Base-by-base conservation (phyloP, 2,329 filamentous ascomycete genomes). In the Cercospora sesami region DNA sequence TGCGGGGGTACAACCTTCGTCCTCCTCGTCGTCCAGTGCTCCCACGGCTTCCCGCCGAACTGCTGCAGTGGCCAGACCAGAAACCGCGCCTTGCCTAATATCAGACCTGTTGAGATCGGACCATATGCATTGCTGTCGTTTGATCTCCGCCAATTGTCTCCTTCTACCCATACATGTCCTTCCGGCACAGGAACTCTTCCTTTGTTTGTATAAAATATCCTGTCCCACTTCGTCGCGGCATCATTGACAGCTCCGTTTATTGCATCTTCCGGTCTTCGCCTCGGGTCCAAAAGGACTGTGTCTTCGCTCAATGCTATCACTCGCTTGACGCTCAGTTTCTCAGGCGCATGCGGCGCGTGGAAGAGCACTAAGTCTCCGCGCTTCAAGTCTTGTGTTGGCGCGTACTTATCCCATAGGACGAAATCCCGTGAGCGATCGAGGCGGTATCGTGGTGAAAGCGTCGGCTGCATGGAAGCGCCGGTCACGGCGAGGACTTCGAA, bases 111-210 rank as follows among this genome's bases (percentile, higher is more conserved):
- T 69, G 78, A 76, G 53, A 85, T 78, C 5, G 95, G 93, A 0
- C 95, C 95, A 79, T 96, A 97, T 12, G 88, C 88, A 80, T 97
- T 96, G 79, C 93, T 97, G 81, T 99, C 95, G 68, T 89, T 79
- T 65, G 88, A 92, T 74, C 87, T 86, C 61, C 86, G 85, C 73
- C 87, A 86, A 74, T 91, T 93, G 77, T 99, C 95, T 1, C 95
- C 95, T 78, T 98, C 94, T 0, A 99, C 88, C 95, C 95, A 99
- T 30, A 98, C 85, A 81, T 98, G 94, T 18, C 93, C 93, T 70
- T 85, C 85, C 5, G 94, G 94, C 23, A 99, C 87, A 70, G 86
- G 85, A 57, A 91, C 78, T 67, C 72, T 78, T 1, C 78, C 63
- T 70, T 8, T 74, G 30, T 72, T 71, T 63, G 21, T 28, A 21